Percentiles rank a stretch among this genome's conserved stretches.
phyloP scores from a whole-genome alignment of 2,329 filamentous ascomycete genomes.

The Didymellaceae sp. region DNA sequence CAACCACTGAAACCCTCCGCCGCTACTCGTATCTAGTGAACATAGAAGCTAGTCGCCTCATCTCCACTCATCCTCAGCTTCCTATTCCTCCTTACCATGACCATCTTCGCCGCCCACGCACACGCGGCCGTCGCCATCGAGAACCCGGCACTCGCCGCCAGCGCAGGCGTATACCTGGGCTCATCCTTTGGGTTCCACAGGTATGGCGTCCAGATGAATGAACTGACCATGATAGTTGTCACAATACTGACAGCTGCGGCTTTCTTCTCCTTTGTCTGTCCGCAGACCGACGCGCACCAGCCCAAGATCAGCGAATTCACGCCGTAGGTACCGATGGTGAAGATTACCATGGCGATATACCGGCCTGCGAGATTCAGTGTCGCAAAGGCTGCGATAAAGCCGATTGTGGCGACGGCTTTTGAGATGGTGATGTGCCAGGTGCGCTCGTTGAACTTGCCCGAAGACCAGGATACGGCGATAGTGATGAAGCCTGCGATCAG shows the following conservation, averaged over 20 bases:
- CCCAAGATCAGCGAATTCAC: constrained; percentile 53
- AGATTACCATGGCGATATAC: constrained; percentile 71
- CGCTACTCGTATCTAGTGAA: constrained; percentile 31
- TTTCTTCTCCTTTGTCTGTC: constrained; percentile 55
- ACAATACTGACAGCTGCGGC: constrained; percentile 54
- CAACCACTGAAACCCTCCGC: too few species aligned
- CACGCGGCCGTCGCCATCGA: constrained; percentile 38
- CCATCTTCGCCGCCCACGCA: constrained; percentile 42
- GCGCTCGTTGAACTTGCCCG: constrained; percentile 73
- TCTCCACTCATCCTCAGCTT: constrained; percentile 33
- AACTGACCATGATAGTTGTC: constrained; percentile 52
- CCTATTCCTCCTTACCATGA: constrained; percentile 43
- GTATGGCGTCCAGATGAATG: constrained; percentile 51
- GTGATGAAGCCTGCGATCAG: constrained; percentile 65
- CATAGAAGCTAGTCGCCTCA: constrained; percentile 39
- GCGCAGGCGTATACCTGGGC: constrained; percentile 40
- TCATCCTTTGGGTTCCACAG: constrained; percentile 43
- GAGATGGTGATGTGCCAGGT: constrained; percentile 72
- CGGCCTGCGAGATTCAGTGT: constrained; percentile 63
- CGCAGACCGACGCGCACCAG: constrained; percentile 53
- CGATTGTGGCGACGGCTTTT: constrained; percentile 65
- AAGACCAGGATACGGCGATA: constrained; percentile 71
- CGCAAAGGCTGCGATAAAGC: constrained; percentile 71
- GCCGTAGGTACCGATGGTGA: constrained; percentile 46
- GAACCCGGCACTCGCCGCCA: constrained; percentile 41